A percentile compares a stretch with the other conserved stretches of the same genome.
phyloP scores from a whole-genome alignment of 768 basidiomycete species.

The Royoungia palumana region DNA sequence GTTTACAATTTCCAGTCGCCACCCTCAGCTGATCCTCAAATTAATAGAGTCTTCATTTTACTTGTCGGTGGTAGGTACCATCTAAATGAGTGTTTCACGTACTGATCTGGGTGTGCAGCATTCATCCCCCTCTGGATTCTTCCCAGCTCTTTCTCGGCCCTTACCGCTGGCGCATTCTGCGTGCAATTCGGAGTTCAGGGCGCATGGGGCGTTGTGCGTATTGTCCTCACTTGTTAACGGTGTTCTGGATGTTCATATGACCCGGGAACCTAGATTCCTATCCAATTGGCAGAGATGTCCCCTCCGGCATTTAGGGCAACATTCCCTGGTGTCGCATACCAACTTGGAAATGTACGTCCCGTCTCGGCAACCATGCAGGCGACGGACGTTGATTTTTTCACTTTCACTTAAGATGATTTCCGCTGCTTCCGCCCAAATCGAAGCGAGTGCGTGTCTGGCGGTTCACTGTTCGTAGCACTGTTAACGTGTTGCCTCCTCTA shows the following conservation, averaged over 20 bases:
- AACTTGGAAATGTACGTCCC: conserved; percentile 60
- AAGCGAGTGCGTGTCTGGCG: conserved; percentile 50
- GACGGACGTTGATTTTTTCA: neutral
- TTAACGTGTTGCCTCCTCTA: neutral
- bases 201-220: conserved; percentile 80
- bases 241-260: neutral
- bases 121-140: conserved; percentile 85
- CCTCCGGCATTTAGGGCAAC: conserved; percentile 88
- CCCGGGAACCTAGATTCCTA: conserved; percentile 49
- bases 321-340: conserved; percentile 84
- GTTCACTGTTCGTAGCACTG: neutral
- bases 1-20: neutral
- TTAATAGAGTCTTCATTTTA: conserved; percentile 20
- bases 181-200: conserved; percentile 88
- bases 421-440: conserved; percentile 75
- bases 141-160: conserved; percentile 60
- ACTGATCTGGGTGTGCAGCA: conserved; percentile 16
- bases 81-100: neutral
- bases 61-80: conserved; percentile 25
- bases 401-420: conserved; percentile 50
- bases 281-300: conserved; percentile 79
- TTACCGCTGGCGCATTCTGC: conserved; percentile 83
- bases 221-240: neutral
- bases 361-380: neutral
- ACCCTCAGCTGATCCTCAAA: neutral